phyloP scores from a whole-genome alignment of 75 land plant genomes.

The Picea sitchensis region DNA sequence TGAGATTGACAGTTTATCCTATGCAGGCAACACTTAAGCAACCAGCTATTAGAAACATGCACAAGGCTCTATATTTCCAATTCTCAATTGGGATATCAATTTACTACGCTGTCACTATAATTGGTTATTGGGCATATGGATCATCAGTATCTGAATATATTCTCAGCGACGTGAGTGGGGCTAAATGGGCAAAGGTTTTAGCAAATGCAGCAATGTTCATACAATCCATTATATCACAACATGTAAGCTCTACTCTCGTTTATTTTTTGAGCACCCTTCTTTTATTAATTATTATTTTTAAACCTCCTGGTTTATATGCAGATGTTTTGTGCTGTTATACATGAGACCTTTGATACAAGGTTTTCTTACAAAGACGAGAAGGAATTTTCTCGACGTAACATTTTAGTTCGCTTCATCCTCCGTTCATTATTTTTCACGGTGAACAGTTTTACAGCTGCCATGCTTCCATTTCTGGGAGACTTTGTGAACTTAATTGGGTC shows the following conservation, averaged over 20 bases:
- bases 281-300: neutral
- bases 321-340: slow-evolving; percentile 47
- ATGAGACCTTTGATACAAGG: slow-evolving; percentile 46
- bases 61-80: slow-evolving; percentile 38
- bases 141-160: slow-evolving; percentile 39
- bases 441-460: slow-evolving; percentile 33
- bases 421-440: slow-evolving; percentile 20
- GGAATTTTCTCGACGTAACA: slow-evolving; percentile 21
- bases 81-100: slow-evolving; percentile 34
- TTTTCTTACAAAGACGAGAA: slow-evolving; percentile 23
- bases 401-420: slow-evolving; percentile 20
- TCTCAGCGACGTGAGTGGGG: slow-evolving; percentile 33
- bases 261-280: neutral
- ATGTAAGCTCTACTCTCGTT: slow-evolving; percentile 25
- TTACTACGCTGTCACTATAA: slow-evolving; percentile 35
- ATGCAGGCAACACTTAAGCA: slow-evolving; percentile 38
- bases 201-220: slow-evolving; percentile 37
- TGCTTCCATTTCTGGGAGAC: slow-evolving; percentile 61
- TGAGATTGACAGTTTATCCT: neutral
- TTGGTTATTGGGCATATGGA: slow-evolving; percentile 70
- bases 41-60: slow-evolving; percentile 45
- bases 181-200: slow-evolving; percentile 39
- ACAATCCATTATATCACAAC: slow-evolving; percentile 39
- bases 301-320: slow-evolving; percentile 8
- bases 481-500: slow-evolving; percentile 44